Base-by-base conservation (phyloP, 2,329 filamentous ascomycete genomes). In the Paradendryphiella salina region DNA sequence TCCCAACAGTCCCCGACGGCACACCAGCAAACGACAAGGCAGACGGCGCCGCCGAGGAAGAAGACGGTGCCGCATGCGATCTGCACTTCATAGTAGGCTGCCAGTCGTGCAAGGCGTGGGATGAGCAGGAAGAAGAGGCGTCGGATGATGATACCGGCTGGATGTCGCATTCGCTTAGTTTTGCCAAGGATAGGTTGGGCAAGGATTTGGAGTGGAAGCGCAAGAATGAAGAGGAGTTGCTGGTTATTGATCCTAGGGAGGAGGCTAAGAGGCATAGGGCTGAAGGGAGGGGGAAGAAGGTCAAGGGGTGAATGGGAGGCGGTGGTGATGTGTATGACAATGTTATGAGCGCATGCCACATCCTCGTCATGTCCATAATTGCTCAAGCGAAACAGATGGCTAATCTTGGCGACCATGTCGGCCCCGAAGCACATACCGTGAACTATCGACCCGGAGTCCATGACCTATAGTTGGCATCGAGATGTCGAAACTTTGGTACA, bases 51-150 rank as follows among this genome's bases (percentile, higher is more conserved):
- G 44, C 31, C 41, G 56, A 46, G 36, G 69, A 67, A 26, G 65
- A 70, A 3, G 71, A 76, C 26, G 72, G 69, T 54, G 80, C 81
- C 14, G 86, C 86, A 2, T 99, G 94, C 68, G 94, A 97, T 71
- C 76, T 99, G 29, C 94, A 99, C 71, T 99, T 97, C 73, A 95
- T 99, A 57, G 89, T 88, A 40, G 89, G 95, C 64, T 99, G 94
- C 72, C 90, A 96, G 69, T 96, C 90, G 36, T 97, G 94, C 72
- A 85, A 84, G 51, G 83, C 87, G 0, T 96, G 92, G 90, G 88
- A 95, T 15, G 85, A 88, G 57, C 86, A 84, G 20, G 78, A 84
- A 46, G 78, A 82, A 32, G 81, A 80, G 28, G 84, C 86, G 44
- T 85, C 82, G 29, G 74, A 76, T 2, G 77, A 79, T 13, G 78